phyloP scores from a whole-genome alignment of 495 filamentous ascomycete genomes.

The Bathelium albidoporum region DNA sequence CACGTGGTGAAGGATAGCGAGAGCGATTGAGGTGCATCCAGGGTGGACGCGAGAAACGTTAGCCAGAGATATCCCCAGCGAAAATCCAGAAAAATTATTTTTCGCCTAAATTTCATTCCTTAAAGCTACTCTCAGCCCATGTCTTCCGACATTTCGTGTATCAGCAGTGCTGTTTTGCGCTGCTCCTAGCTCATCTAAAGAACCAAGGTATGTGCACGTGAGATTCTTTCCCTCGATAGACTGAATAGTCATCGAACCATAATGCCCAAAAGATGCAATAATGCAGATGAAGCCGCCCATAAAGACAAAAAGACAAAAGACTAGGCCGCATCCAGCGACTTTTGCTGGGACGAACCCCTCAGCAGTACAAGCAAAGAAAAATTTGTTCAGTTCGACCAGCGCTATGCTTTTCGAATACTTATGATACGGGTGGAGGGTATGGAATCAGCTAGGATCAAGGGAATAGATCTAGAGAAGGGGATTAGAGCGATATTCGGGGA shows the following conservation, averaged over 20 bases:
- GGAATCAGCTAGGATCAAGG: slow-evolving; percentile 40
- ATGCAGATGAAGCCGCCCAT: not conserved
- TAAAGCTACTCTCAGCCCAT: too few species aligned
- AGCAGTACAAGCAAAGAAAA: not conserved
- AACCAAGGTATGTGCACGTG: not conserved
- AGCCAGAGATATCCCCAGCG: too few species aligned
- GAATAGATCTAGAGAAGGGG: slow-evolving; percentile 43
- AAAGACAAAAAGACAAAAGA: not conserved
- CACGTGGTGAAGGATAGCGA: slow-evolving; percentile 8
- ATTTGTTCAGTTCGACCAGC: not conserved
- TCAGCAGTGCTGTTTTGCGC: not conserved
- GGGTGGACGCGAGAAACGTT: too few species aligned
- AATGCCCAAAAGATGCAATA: not conserved
- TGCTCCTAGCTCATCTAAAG: not conserved
- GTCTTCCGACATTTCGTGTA: too few species aligned
- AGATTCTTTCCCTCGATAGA: not conserved
- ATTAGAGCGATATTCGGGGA: slow-evolving; percentile 54
- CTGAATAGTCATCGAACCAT: not conserved
- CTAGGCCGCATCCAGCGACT: not conserved
- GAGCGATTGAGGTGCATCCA: not conserved
- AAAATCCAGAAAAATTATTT: too few species aligned
- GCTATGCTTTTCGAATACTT: not conserved
- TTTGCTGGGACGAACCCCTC: not conserved
- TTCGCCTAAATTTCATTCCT: too few species aligned
- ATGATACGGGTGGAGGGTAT: not conserved